These are phyloP conservation scores for Coemansia sp. DNA, from an alignment of 192 early-diverging fungal genomes.

Conservation along the genomic window DNA sequence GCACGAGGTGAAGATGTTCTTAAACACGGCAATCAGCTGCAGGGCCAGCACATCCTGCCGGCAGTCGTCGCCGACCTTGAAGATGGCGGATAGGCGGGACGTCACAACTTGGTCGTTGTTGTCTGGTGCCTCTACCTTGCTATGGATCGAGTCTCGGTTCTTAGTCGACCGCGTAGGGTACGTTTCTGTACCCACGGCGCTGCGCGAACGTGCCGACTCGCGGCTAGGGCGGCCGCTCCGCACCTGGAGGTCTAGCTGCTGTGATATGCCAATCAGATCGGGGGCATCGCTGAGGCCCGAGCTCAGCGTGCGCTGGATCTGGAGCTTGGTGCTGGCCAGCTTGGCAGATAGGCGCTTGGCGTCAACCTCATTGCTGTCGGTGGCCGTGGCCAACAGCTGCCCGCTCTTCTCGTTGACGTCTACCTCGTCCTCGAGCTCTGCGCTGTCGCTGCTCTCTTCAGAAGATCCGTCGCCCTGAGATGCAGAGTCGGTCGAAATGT, in stretches of 20 bases:
- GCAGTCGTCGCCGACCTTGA: constrained; percentile 99
- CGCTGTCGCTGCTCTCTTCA: not conserved
- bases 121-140: too few species aligned
- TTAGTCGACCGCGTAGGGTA: too few species aligned
- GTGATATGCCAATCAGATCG: constrained; percentile 43
- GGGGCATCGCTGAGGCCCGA: constrained; percentile 41
- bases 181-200: too few species aligned
- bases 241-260: constrained; percentile 3
- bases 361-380: constrained; percentile 9
- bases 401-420: too few species aligned
- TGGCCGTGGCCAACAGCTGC: not conserved
- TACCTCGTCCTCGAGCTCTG: not conserved
- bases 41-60: constrained; percentile 97
- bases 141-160: too few species aligned
- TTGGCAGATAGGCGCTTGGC: constrained; percentile 15
- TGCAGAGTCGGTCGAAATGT: not conserved
- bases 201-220: constrained; percentile 22
- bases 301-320: constrained; percentile 21
- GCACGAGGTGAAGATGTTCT: constrained; percentile 85
- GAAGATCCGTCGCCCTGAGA: not conserved
- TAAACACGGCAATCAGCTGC: constrained; percentile 96
- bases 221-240: constrained; percentile 25
- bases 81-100: constrained; percentile 84
- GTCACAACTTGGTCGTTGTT: constrained; percentile 13
- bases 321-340: constrained; percentile 24